Evolutionary conservation across 2,329 filamentous ascomycete species (phyloP).

Genomic region (Pestalotiopsis sp.): DNA sequence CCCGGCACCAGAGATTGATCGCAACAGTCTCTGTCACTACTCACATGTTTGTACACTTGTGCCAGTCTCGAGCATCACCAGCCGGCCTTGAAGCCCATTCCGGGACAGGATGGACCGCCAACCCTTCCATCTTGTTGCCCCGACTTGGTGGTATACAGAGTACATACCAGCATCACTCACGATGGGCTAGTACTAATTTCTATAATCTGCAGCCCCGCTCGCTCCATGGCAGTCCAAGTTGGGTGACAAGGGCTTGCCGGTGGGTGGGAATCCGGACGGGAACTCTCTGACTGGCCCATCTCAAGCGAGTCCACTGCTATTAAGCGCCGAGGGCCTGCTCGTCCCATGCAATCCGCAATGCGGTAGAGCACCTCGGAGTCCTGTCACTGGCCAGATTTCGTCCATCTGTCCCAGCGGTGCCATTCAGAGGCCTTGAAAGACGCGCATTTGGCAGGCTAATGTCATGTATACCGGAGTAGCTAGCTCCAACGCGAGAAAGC

Average conservation of each 20-base stretch:
- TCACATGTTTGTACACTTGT: not conserved
- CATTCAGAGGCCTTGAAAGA: slow-evolving; percentile 28
- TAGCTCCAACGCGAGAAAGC: slow-evolving; percentile 22
- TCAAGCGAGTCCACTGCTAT: slow-evolving; percentile 44
- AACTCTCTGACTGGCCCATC: slow-evolving; percentile 39
- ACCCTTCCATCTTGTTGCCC: slow-evolving; percentile 16
- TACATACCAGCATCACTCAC: not conserved
- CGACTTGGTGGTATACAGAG: slow-evolving; percentile 15
- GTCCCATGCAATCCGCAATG: slow-evolving; percentile 47
- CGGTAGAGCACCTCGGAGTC: slow-evolving; percentile 21
- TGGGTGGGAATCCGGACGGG: slow-evolving; percentile 16
- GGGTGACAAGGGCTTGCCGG: slow-evolving; percentile 8
- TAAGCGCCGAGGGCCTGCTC: slow-evolving; percentile 61
- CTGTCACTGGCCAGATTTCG: slow-evolving; percentile 25
- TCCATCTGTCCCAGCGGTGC: slow-evolving; percentile 24
- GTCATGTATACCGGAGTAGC: slow-evolving; percentile 26
- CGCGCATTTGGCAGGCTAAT: slow-evolving; percentile 39
- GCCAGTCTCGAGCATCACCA: not conserved
- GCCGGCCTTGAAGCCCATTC: not conserved
- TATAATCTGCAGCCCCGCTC: slow-evolving; percentile 10
- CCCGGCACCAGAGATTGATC: not conserved
- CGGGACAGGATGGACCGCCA: not conserved
- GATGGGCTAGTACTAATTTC: slow-evolving; percentile 8
- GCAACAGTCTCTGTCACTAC: not conserved
- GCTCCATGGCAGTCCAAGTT: not conserved